Percentiles rank a stretch among this genome's conserved stretches.
Evolutionary conservation across 1,284 basidiomycete genomes (phyloP).

Genomic region (Prillingera fragicola): DNA sequence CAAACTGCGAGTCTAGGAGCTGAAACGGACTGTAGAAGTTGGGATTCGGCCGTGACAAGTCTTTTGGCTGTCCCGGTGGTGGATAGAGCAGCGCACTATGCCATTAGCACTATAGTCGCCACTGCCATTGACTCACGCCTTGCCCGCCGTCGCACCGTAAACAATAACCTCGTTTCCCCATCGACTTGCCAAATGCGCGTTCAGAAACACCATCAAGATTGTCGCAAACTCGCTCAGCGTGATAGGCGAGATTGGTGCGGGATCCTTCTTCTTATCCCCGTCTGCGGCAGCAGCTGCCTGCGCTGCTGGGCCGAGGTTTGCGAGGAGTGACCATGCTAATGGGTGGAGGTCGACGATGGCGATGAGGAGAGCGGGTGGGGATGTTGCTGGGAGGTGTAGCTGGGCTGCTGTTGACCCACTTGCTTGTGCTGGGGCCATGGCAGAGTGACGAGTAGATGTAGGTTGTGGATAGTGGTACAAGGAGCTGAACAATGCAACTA

Average conservation of each 20-base stretch:
- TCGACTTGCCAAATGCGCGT: slow-evolving; percentile 81
- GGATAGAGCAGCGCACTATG: slow-evolving; percentile 36
- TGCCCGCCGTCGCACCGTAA: slow-evolving; percentile 78
- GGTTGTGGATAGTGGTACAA: slow-evolving; percentile 7
- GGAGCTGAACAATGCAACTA: not conserved
- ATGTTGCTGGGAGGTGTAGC: slow-evolving; percentile 15
- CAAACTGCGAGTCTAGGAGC: slow-evolving; percentile 56
- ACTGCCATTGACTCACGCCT: slow-evolving; percentile 47
- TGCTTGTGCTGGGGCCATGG: too few species aligned
- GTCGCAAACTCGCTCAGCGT: slow-evolving; percentile 64
- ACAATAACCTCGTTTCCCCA: slow-evolving; percentile 90
- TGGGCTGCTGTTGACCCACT: too few species aligned
- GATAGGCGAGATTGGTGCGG: slow-evolving; percentile 50
- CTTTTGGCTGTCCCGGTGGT: slow-evolving; percentile 38
- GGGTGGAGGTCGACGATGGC: slow-evolving; percentile 78
- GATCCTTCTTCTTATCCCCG: slow-evolving; percentile 15
- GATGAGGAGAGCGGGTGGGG: slow-evolving; percentile 62
- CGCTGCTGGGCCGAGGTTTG: slow-evolving; percentile 20
- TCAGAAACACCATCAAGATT: slow-evolving; percentile 81
- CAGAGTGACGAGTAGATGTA: too few species aligned
- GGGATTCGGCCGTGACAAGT: slow-evolving; percentile 53
- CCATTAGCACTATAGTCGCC: slow-evolving; percentile 1
- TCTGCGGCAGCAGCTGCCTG: slow-evolving; percentile 2
- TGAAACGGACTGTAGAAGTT: slow-evolving; percentile 78
- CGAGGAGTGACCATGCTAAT: slow-evolving; percentile 67